Conservation (phyloP, 176 grass and related monocot genomes). For the Bothriochloa decipiens region DNA sequence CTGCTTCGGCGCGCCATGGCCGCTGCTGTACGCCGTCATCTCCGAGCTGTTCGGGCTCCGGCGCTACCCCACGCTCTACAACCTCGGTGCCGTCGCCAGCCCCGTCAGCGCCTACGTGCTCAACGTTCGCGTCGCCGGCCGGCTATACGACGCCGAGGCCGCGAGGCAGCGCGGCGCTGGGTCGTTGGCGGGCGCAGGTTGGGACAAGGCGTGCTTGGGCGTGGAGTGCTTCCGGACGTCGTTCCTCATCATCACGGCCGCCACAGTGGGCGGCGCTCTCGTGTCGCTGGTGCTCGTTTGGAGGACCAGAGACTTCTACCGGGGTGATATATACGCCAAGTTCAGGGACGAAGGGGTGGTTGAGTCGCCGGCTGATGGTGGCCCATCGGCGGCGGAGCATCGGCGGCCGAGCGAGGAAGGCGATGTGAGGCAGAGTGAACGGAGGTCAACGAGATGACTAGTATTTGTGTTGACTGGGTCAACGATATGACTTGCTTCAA, state of each 20-base stretch:
- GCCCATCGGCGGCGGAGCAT: too few species aligned
- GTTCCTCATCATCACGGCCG: conserved; percentile 28
- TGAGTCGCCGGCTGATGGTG: too few species aligned
- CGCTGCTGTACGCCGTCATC: conserved; percentile 33
- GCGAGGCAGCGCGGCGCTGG: neutral
- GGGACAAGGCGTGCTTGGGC: conserved; percentile 25
- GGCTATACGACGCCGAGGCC: conserved; percentile 19
- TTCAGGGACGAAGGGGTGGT: too few species aligned
- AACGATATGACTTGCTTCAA: neutral
- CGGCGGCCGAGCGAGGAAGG: too few species aligned
- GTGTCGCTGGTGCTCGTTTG: too few species aligned
- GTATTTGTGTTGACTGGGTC: neutral
- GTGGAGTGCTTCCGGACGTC: conserved; percentile 19
- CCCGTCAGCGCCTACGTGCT: neutral
- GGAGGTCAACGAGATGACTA: neutral
- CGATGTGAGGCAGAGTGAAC: neutral
- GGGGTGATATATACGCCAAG: too few species aligned
- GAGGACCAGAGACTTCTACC: too few species aligned
- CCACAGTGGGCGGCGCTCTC: neutral
- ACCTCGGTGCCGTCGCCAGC: neutral
- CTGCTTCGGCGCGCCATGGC: conserved; percentile 88
- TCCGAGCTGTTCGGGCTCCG: conserved; percentile 31
- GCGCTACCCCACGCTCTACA: neutral
- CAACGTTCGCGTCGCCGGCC: neutral
- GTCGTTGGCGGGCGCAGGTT: neutral